Base-by-base conservation (phyloP, 345 rosid species). In the Linum tenue region DNA sequence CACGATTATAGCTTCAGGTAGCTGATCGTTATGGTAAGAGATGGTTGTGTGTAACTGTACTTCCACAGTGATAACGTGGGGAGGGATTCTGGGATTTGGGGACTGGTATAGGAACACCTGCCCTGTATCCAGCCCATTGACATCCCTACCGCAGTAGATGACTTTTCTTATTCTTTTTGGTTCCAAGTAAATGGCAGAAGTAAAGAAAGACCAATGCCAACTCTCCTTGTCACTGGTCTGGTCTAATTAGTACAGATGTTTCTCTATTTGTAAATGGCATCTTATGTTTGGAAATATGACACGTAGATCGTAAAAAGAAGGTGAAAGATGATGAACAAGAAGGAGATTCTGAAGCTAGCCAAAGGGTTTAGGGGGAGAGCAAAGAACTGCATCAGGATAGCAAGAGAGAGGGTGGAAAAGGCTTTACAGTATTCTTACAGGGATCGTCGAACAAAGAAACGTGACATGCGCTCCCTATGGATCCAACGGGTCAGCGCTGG, bases 401-500 rank as follows among this genome's bases (percentile, higher is more conserved):
- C 97, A 4, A 78, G 97, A 76, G 97, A 88, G 71, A 83, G 96
- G 72, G 97, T 90, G 3, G 98, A 92, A 90, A 92, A 92, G 80
- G 98, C 98, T 12, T 76, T 92, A 70, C 95, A 88, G 70, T 90
- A 90, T 75, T 92, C 92, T 43, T 92, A 92, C 75, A 82, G 96
- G 75, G 99, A 94, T 68, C 83, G 97, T 22, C 91, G 96, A 72
- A 90, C 85, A 82, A 92, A 92, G 83, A 92, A 92, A 78, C 87
- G 97, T 3, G 97, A 90, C 77, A 94, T 94, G 97, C 87, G 96
- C 22, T 83, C 92, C 65, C 85, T 90, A 71, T 94, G 98, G 99
- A 90, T 94, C 70, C 86, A 92, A 73, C 92, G 96, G 68, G 88
- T 92, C 81, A 87, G 86, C 64, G 97, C 98, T 2, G 96, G 90